Percentiles rank a stretch among this genome's conserved stretches.
Conservation (phyloP, 495 filamentous ascomycete genomes). For the Aspergillus bridgeri region DNA sequence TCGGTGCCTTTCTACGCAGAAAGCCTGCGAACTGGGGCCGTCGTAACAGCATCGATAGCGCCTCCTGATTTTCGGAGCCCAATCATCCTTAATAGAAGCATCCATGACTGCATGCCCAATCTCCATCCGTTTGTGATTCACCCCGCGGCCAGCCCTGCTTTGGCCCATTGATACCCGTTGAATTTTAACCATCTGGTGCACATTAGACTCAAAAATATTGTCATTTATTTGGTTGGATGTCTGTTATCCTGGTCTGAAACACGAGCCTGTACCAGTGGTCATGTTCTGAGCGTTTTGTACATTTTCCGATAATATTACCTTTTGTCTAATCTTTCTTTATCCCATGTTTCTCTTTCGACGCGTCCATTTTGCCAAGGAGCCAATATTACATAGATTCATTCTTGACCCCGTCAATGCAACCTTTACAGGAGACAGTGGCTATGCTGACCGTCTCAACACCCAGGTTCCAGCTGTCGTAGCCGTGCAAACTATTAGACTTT, state of each 20-base stretch:
- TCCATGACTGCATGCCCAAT: not conserved
- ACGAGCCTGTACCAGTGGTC: not conserved
- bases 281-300: not conserved
- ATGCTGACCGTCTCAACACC: not conserved
- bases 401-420: not conserved
- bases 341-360: not conserved
- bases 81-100: not conserved
- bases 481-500: not conserved
- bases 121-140: not conserved
- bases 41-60: constrained; percentile 64
- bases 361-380: not conserved
- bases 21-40: constrained; percentile 92
- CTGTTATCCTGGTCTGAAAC: not conserved
- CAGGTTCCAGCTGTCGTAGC: not conserved
- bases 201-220: not conserved
- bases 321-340: not conserved
- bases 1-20: constrained; percentile 88
- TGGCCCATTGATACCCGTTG: not conserved
- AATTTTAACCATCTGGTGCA: not conserved
- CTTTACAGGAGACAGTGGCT: not conserved
- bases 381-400: not conserved
- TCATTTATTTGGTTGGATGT: too few relatives aligned
- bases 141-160: not conserved
- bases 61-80: constrained; percentile 7
- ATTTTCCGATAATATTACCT: not conserved